Evolutionary conservation across 2,329 filamentous ascomycete genomes (phyloP), one percentile per base, ranked within the genome.

Genomic region (Dryadomyces quercus-mongolicae): DNA sequence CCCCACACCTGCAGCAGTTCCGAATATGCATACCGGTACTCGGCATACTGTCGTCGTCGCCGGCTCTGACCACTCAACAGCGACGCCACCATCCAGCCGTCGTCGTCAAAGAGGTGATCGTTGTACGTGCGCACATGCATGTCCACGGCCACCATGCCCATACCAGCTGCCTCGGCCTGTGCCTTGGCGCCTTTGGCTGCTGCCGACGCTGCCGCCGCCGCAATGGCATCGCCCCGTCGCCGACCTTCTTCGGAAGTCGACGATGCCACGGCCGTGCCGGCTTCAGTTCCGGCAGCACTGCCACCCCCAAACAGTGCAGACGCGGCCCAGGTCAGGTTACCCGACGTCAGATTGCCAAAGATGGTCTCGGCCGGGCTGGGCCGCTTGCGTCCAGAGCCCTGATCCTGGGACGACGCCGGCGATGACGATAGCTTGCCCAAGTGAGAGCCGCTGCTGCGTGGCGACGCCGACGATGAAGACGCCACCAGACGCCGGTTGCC

Each of bases 1-100:
- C 74, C 71, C 83, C 83, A 86, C 67, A 81, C 77, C 59, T 82
- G 82, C 3, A 86, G 72, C 67, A 86, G 75, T 65, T 85, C 81
- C n/a, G 82, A 81, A 60, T 86, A 86, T 1, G 77, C 74, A 56
- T 80, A 77, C 40, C 83, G 77, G 62, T 85, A 86, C 60, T 71
- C 73, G n/a, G 75, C 72, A 58, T 82, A 81, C 20, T 76, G 64
- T 3, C 70, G 64, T 5, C 68, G 65, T 2, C 55, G 54, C 3
- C 56, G 54, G n/a, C 72, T 73, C 34, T 63, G 70, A 5, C 74
- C 69, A 46, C 82, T 76, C 16, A 86, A 70, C 2, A 86, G 66
- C 4, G 82, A 76, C 3, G 75, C 73, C 20, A 71, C 74, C 62
- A 85, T 73, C 73, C 81, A 84, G 13, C 81, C 82, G 61, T 86